These are phyloP conservation scores for Carex myosuroides DNA, from an alignment of 176 grass and related monocot species.

Conservation along the genomic window DNA sequence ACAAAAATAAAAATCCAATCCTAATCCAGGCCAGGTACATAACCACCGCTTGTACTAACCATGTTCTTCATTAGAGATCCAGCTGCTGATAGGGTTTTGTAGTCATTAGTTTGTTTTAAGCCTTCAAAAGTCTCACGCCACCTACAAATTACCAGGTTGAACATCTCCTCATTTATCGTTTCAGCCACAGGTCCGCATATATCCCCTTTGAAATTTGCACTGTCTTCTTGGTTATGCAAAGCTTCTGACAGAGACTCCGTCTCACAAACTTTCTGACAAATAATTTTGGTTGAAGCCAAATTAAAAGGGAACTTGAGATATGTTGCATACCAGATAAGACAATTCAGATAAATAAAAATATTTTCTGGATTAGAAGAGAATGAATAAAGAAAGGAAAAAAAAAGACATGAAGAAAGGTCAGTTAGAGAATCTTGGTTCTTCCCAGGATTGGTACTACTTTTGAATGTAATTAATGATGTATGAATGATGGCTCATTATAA, in stretches of 20 bases:
- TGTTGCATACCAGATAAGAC: background rate
- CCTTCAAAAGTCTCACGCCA: slow-evolving; percentile 80
- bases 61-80: slow-evolving; percentile 84
- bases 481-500: background rate
- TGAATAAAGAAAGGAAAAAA: too few relatives aligned
- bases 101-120: slow-evolving; percentile 71
- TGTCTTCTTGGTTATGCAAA: slow-evolving; percentile 36
- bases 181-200: slow-evolving; percentile 87
- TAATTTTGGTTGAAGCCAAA: slow-evolving; percentile 3
- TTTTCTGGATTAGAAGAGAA: too few relatives aligned
- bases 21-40: background rate
- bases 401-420: too few relatives aligned
- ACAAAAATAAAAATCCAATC: background rate
- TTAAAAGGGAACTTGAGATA: background rate
- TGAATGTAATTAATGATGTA: background rate
- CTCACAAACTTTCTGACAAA: slow-evolving; percentile 47
- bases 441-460: too few relatives aligned
- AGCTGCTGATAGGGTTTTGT: slow-evolving; percentile 78
- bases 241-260: slow-evolving; percentile 25
- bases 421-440: too few relatives aligned
- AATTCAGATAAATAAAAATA: too few relatives aligned
- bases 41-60: slow-evolving; percentile 36
- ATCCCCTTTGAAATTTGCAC: slow-evolving; percentile 46
- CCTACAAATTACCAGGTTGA: slow-evolving; percentile 71
- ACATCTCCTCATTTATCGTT: slow-evolving; percentile 85